Conservation (phyloP, 1,139 yeast genomes). For the Fermentozyma sake region DNA sequence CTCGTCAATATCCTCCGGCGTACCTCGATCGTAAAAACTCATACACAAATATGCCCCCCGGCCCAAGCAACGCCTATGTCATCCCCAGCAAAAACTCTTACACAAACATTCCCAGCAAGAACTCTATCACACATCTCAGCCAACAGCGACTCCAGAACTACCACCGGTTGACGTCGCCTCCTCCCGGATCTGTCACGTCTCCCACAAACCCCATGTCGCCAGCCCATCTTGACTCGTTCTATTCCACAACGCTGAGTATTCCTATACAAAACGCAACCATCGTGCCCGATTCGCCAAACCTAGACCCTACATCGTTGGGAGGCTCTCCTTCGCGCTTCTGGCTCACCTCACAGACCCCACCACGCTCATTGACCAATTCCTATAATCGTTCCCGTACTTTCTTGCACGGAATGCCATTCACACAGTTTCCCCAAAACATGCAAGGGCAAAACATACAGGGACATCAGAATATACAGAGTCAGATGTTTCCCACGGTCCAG, state of each 20-base stretch:
- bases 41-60: conserved; percentile 19
- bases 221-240: conserved; percentile 8
- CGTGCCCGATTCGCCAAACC: conserved; percentile 49
- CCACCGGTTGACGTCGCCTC: conserved; percentile 29
- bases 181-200: conserved; percentile 13
- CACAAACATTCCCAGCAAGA: conserved; percentile 23
- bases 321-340: conserved; percentile 56
- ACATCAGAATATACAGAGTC: no score
- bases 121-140: conserved; percentile 29
- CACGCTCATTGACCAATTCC: conserved; percentile 19
- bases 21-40: conserved; percentile 20
- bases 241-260: conserved; percentile 22
- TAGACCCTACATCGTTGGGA: conserved; percentile 49
- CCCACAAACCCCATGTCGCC: conserved; percentile 4
- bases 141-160: conserved; percentile 37
- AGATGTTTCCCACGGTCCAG: no score
- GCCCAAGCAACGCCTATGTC: no score
- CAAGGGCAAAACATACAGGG: no score
- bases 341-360: conserved; percentile 51
- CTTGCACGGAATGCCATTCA: conserved; percentile 1
- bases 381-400: conserved; percentile 10
- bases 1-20: conserved; percentile 7
- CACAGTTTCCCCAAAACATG: no score
- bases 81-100: no score
- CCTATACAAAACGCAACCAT: conserved; percentile 19